Evolutionary conservation across 108 stramenopile genomes (phyloP), one percentile per base, ranked within the genome.

Genomic region (Fistulifera pelliculosa): DNA sequence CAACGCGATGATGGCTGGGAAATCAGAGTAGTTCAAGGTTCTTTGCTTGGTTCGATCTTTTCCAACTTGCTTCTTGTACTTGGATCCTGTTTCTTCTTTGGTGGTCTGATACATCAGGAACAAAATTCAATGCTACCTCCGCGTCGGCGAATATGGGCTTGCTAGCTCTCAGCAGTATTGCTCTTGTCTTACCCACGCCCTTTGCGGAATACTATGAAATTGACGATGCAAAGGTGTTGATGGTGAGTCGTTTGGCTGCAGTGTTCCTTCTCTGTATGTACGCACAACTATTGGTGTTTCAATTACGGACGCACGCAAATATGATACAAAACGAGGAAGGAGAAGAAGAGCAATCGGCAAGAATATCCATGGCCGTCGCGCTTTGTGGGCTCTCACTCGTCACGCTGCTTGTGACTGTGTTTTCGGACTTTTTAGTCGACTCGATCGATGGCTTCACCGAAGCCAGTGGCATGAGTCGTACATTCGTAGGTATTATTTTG

Each of bases 81-180:
- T 27, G 98, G 98, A 13, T 88, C 83, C 60, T 95, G 95, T 47
- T 97, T 97, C 73, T 94, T 97, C 60, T 82, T 87, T 51, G 98
- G 95, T 28, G 98, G 96, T 6, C 47, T 96, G 45, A 61, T 74
- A 22, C 66, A 83, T 71, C 70, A 87, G 43, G 94, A 94, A 56
- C 96, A 96, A 66, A 58, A n/a, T 96, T 93, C 54, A 84, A 90
- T 75, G 42, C 75, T 2, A 65, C 80, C 18, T 69, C 73, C 26
- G 90, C 88, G 7, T 73, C 73, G 8, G 83, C 85, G 18, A 83
- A 85, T 56, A 87, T 90, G 69, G 73, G 75, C 1, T 48, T 92
- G 17, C 67, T 96, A 65, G 82, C 73, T 12, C 65, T 96, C 22
- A 76, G 77, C 24, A 83, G 86, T 16, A 72, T 94, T 60, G 83